phyloP scores from a whole-genome alignment of 306 rosid species.

The Pyrus betulifolia region DNA sequence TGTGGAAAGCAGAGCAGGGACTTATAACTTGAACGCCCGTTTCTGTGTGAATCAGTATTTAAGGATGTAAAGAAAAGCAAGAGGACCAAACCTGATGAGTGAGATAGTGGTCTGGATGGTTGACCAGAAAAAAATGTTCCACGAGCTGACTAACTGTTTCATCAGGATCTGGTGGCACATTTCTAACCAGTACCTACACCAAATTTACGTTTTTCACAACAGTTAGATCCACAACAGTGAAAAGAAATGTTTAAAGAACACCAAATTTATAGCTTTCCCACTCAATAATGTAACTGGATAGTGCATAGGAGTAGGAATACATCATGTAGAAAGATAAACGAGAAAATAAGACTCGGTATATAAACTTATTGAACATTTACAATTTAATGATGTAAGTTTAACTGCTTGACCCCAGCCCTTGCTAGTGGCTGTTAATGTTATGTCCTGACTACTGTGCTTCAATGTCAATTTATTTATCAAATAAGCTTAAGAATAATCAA shows the following conservation, averaged over 20 bases:
- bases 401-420: not conserved
- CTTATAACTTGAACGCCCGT: not conserved
- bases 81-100: slow-evolving; percentile 65
- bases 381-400: not conserved
- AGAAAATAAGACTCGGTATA: not conserved
- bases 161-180: slow-evolving; percentile 94
- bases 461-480: not conserved
- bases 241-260: not conserved
- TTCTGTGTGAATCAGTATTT: not conserved
- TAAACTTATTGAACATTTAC: not conserved
- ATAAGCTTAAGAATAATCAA: not conserved
- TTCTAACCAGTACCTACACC: slow-evolving; percentile 79
- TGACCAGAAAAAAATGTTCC: slow-evolving; percentile 96
- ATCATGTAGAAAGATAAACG: no score
- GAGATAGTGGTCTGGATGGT: slow-evolving; percentile 86
- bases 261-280: not conserved
- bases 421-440: not conserved
- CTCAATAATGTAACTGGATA: no score
- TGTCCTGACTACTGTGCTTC: not conserved
- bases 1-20: not conserved
- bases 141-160: slow-evolving; percentile 87
- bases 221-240: not conserved
- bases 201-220: not conserved
- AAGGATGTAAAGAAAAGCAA: not conserved
- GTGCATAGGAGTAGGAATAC: not conserved